A percentile compares a stretch with the other conserved stretches of the same genome.
Conservation (phyloP, 164 flowering plant species). For the Vitis rotundifolia region DNA sequence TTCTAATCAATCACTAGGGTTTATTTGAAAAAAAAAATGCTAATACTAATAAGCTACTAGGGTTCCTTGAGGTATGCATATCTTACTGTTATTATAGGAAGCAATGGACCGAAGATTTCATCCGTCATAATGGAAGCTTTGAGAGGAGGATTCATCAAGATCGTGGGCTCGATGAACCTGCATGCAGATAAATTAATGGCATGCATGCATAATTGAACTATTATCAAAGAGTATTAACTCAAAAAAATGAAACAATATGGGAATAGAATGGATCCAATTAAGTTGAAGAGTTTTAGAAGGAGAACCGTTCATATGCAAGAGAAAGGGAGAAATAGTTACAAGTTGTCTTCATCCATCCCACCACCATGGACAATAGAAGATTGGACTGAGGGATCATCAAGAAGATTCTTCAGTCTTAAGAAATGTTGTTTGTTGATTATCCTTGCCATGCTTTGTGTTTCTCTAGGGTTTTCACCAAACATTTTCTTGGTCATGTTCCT, state of each 20-base stretch:
- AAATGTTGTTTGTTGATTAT: constrained; percentile 38
- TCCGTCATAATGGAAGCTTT: constrained; percentile 38
- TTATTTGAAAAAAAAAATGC: too few relatives aligned
- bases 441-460: constrained; percentile 28
- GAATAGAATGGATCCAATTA: too few relatives aligned
- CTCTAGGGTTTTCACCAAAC: constrained; percentile 35
- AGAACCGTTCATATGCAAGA: background rate
- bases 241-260: too few relatives aligned
- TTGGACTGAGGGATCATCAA: constrained; percentile 25
- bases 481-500: constrained; percentile 23
- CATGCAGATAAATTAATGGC: too few relatives aligned
- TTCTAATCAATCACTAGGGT: background rate
- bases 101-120: constrained; percentile 51
- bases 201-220: too few relatives aligned
- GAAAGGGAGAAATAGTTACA: constrained; percentile 22
- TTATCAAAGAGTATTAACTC: too few relatives aligned
- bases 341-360: constrained; percentile 31
- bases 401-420: constrained; percentile 31
- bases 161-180: constrained; percentile 35
- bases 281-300: background rate
- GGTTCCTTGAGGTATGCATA: too few relatives aligned
- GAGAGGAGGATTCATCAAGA: constrained; percentile 47
- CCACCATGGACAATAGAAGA: constrained; percentile 38
- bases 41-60: too few relatives aligned
- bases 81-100: constrained; percentile 47